Conservation (phyloP, 2,329 filamentous ascomycete genomes). For the Lachnellula willkommii region DNA sequence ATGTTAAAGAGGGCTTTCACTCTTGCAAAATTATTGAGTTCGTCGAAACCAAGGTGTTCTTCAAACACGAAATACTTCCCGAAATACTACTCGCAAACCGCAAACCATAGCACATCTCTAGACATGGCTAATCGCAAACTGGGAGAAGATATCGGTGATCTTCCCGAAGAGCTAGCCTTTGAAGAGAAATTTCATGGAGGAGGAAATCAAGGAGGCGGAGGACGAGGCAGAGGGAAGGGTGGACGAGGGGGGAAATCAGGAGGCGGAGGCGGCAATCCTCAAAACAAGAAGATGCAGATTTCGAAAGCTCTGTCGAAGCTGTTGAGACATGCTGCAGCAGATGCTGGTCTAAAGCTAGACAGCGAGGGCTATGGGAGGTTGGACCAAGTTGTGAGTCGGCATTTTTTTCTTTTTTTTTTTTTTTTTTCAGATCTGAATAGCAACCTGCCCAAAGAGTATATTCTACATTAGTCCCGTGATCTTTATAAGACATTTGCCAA, state of each 20-base stretch:
- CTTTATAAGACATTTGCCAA: not conserved
- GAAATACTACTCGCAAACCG: too few relatives aligned
- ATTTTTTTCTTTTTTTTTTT: constrained; percentile 3
- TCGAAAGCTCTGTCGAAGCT: constrained; percentile 33
- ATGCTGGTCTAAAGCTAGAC: constrained; percentile 53
- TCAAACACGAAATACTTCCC: too few relatives aligned
- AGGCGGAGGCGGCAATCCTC: constrained; percentile 14
- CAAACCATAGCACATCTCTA: not conserved
- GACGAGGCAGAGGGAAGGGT: constrained; percentile 3
- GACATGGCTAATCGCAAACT: constrained; percentile 3
- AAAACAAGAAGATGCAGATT: constrained; percentile 26
- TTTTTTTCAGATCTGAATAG: constrained; percentile 7
- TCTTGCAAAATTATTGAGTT: not conserved
- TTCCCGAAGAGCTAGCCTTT: constrained; percentile 5
- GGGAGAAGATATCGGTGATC: constrained; percentile 1
- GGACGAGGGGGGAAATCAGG: constrained; percentile 11
- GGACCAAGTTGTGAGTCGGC: constrained; percentile 50
- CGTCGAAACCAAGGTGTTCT: too few relatives aligned
- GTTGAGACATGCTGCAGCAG: constrained; percentile 35
- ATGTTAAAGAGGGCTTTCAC: not conserved
- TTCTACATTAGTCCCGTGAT: constrained; percentile 3
- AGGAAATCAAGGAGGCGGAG: constrained; percentile 2
- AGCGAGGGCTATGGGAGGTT: constrained; percentile 54
- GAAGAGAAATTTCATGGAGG: constrained; percentile 1
- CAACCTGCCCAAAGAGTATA: not conserved